phyloP scores from a whole-genome alignment of 257 asterid genomes.

The Nicotiana obtusifolia region DNA sequence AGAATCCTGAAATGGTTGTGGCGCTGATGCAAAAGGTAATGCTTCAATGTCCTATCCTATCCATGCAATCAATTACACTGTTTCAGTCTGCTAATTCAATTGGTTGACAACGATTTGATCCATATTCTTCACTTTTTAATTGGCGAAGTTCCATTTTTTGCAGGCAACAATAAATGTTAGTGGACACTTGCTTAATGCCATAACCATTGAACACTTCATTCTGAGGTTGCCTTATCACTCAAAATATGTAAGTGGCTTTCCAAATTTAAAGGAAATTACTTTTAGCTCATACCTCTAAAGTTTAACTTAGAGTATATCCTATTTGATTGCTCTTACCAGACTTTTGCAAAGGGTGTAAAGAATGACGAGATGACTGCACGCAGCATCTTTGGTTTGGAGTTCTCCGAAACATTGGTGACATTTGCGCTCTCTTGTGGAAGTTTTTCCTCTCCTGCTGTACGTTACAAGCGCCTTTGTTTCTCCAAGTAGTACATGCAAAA shows the following conservation, averaged over 20 bases:
- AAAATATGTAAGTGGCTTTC: slow-evolving; percentile 43
- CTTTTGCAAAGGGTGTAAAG: slow-evolving; percentile 51
- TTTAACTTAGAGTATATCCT: background rate
- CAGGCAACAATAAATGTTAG: slow-evolving; percentile 76
- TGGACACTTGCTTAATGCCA: slow-evolving; percentile 57
- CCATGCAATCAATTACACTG: background rate
- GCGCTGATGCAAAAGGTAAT: slow-evolving; percentile 71
- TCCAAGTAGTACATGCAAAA: background rate
- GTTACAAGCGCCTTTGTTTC: slow-evolving; percentile 6
- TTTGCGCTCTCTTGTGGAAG: slow-evolving; percentile 97
- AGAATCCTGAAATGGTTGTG: slow-evolving; percentile 58
- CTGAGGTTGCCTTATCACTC: slow-evolving; percentile 75
- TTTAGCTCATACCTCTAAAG: background rate
- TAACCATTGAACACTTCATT: slow-evolving; percentile 76
- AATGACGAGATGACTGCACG: slow-evolving; percentile 47
- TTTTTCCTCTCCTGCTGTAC: slow-evolving; percentile 96
- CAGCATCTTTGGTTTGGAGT: slow-evolving; percentile 53
- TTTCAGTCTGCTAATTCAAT: background rate
- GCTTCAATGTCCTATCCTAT: background rate
- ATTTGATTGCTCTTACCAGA: slow-evolving; percentile 29
- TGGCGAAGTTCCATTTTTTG: slow-evolving; percentile 5
- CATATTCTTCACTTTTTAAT: background rate
- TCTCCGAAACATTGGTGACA: slow-evolving; percentile 79
- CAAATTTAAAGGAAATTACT: background rate
- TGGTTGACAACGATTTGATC: background rate